These are phyloP conservation scores for Scheffersomyces segobiensis DNA, from an alignment of 1,139 yeast genomes.

Conservation along the genomic window DNA sequence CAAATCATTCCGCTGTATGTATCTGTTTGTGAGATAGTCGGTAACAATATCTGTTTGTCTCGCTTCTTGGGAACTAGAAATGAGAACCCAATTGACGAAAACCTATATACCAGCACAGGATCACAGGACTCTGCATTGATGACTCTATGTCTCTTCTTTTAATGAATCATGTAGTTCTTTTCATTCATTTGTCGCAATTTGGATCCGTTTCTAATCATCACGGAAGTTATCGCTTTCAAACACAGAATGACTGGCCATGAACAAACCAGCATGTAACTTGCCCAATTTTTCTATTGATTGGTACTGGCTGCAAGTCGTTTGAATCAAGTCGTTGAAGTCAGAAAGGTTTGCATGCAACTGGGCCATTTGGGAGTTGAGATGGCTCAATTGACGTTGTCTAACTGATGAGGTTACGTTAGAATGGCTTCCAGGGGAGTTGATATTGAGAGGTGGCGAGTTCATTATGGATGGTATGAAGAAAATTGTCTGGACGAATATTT, in stretches of 20 bases:
- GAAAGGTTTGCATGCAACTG: conserved; percentile 60
- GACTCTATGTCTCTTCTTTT: background rate
- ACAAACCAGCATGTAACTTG: conserved; percentile 59
- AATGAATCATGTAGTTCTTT: background rate
- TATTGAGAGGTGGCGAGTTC: background rate
- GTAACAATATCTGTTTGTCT: too few species aligned
- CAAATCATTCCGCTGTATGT: too few species aligned
- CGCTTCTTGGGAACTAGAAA: too few species aligned
- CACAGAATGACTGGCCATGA: conserved; percentile 66
- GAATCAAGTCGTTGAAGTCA: conserved; percentile 56
- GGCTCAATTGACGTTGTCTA: conserved; percentile 57
- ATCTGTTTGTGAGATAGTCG: too few species aligned
- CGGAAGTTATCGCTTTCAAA: conserved; percentile 48
- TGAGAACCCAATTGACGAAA: too few species aligned
- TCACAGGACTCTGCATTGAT: too few species aligned
- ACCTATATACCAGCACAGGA: too few species aligned
- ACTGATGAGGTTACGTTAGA: conserved; percentile 12
- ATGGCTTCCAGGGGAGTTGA: background rate
- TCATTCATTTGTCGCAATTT: background rate
- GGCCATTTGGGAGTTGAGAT: conserved; percentile 62
- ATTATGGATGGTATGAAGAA: background rate
- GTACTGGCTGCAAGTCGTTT: conserved; percentile 57
- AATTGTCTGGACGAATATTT: too few species aligned
- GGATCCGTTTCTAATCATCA: conserved; percentile 3
- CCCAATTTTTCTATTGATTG: conserved; percentile 58